phyloP scores from a whole-genome alignment of 352 stramenopile genomes.

The Phytophthora aleatoria region DNA sequence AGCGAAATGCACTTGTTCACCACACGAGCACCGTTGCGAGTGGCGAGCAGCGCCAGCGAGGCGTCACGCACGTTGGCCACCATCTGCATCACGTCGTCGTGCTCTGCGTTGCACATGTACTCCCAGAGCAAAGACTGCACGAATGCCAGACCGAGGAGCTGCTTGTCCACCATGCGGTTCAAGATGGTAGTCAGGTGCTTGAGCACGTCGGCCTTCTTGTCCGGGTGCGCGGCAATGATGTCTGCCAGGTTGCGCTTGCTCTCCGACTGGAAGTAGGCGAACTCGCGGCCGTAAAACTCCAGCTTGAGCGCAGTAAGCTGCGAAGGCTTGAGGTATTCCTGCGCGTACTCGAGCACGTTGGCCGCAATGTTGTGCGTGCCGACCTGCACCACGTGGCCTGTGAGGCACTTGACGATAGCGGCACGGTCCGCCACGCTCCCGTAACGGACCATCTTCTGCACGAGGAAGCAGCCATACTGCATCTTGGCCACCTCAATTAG shows the following conservation, averaged over 20 bases:
- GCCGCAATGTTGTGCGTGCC: slow-evolving; percentile 95
- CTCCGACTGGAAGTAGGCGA: slow-evolving; percentile 86
- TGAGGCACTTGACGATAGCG: slow-evolving; percentile 91
- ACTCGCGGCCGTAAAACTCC: slow-evolving; percentile 91
- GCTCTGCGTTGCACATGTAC: slow-evolving; percentile 84
- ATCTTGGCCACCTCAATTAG: slow-evolving; percentile 95
- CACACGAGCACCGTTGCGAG: slow-evolving; percentile 85
- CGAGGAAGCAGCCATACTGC: slow-evolving; percentile 97
- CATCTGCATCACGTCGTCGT: slow-evolving; percentile 84
- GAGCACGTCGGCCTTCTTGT: slow-evolving; percentile 79
- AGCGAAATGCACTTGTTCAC: slow-evolving; percentile 88
- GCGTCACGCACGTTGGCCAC: slow-evolving; percentile 87
- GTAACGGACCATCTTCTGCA: slow-evolving; percentile 97
- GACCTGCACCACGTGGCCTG: slow-evolving; percentile 92
- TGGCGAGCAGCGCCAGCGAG: slow-evolving; percentile 84
- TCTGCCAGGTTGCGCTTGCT: slow-evolving; percentile 84
- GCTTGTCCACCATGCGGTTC: slow-evolving; percentile 91
- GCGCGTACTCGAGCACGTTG: slow-evolving; percentile 91
- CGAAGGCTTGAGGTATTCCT: slow-evolving; percentile 89
- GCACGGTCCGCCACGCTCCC: slow-evolving; percentile 81
- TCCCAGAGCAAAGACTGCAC: slow-evolving; percentile 91
- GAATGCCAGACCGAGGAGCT: slow-evolving; percentile 86
- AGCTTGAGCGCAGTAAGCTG: slow-evolving; percentile 87
- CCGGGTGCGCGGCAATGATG: slow-evolving; percentile 66
- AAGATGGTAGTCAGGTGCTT: slow-evolving; percentile 69